A percentile compares a stretch with the other conserved stretches of the same genome.
phyloP scores from a whole-genome alignment of 192 early-diverging fungal genomes.

The Backusella psychrophila region DNA sequence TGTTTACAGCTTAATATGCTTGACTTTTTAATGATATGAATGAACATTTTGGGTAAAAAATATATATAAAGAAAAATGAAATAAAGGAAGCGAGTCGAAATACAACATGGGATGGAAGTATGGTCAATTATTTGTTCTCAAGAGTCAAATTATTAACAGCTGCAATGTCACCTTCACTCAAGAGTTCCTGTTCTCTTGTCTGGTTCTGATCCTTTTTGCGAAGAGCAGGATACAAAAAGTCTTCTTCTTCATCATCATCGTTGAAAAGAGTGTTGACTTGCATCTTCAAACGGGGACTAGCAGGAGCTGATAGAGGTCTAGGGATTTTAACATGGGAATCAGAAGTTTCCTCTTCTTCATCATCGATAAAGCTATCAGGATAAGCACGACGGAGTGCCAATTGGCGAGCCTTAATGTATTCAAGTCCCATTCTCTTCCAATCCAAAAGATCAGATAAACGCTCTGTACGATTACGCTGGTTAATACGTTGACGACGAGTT shows the following conservation, averaged over 20 bases:
- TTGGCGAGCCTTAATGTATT: constrained; percentile 96
- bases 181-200: constrained; percentile 29
- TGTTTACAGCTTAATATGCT: neutral
- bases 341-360: constrained; percentile 59
- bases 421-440: constrained; percentile 98
- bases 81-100: neutral
- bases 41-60: constrained; percentile 2
- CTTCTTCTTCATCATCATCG: constrained; percentile 45
- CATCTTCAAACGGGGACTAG: constrained; percentile 62
- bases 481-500: constrained; percentile 94
- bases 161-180: constrained; percentile 42
- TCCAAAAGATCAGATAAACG: constrained; percentile 93
- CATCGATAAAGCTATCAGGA: constrained; percentile 80
- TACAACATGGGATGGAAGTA: neutral
- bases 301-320: constrained; percentile 84
- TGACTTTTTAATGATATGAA: constrained; percentile 7
- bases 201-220: constrained; percentile 18
- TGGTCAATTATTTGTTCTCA: constrained; percentile 11
- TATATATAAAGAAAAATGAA: neutral
- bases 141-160: constrained; percentile 33
- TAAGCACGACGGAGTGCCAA: constrained; percentile 87
- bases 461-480: constrained; percentile 97
- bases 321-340: constrained; percentile 73
- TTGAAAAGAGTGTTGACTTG: constrained; percentile 18
- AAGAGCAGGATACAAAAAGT: constrained; percentile 37